These are phyloP conservation scores for Vitis labrusca DNA, from an alignment of 164 flowering plant species.

Conservation along the genomic window DNA sequence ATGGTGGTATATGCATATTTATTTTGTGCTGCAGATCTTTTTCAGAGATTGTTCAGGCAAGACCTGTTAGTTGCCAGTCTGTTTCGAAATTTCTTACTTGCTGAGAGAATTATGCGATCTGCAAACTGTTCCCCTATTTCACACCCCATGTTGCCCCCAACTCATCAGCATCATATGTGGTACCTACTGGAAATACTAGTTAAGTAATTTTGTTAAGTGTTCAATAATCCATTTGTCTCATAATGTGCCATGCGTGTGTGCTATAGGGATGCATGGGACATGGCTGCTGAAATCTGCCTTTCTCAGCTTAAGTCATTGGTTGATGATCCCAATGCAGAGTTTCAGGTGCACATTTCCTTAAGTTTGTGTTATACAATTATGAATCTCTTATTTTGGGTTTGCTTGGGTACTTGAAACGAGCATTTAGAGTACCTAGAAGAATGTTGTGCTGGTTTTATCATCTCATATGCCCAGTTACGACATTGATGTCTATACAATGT, in stretches of 20 bases:
- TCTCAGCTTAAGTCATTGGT: constrained; percentile 78
- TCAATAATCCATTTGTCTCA: constrained; percentile 4
- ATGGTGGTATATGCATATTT: background rate
- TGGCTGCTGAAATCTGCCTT: constrained; percentile 99
- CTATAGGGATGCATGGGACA: constrained; percentile 99
- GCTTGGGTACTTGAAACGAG: background rate
- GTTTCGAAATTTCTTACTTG: constrained; percentile 90
- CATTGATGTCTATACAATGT: background rate
- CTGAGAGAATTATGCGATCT: constrained; percentile 98
- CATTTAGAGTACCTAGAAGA: too few relatives aligned
- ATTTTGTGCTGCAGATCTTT: constrained; percentile 70
- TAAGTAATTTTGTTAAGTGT: background rate
- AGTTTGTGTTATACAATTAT: background rate
- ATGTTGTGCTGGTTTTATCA: too few relatives aligned
- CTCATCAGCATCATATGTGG: constrained; percentile 99
- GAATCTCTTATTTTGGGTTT: background rate
- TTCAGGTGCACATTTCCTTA: constrained; percentile 51
- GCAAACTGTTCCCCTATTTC: constrained; percentile 98
- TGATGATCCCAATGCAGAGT: constrained; percentile 84
- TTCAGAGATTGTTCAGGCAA: constrained; percentile 93
- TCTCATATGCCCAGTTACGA: too few relatives aligned
- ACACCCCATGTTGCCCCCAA: constrained; percentile 86
- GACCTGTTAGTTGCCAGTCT: constrained; percentile 94
- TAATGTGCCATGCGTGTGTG: background rate
- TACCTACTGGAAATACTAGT: constrained; percentile 23